Evolutionary conservation across 2,329 filamentous ascomycete genomes (phyloP).

Genomic region (Aaosphaeria pasadenensis): DNA sequence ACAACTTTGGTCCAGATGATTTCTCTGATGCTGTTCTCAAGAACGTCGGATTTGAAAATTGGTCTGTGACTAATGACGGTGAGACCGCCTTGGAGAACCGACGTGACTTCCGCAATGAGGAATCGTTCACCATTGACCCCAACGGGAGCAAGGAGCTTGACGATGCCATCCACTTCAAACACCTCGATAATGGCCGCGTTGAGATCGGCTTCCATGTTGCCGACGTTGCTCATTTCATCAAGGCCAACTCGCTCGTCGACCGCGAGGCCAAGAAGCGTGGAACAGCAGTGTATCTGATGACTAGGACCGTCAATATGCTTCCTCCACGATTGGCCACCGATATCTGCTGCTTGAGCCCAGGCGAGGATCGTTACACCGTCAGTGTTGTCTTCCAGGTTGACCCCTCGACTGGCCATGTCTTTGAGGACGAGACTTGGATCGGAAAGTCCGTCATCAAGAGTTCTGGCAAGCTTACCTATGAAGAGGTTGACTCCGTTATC

Average conservation of each 20-base stretch:
- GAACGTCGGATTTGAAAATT: conserved; percentile 88
- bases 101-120: conserved; percentile 86
- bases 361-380: conserved; percentile 85
- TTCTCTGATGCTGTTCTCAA: conserved; percentile 95
- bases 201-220: conserved; percentile 95
- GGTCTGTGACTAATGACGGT: conserved; percentile 81
- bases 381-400: conserved; percentile 93
- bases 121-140: conserved; percentile 88
- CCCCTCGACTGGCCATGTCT: conserved; percentile 70
- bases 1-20: conserved; percentile 97
- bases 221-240: conserved; percentile 95
- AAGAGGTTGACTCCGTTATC: conserved; percentile 81
- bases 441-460: conserved; percentile 94
- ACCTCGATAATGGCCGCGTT: conserved; percentile 76
- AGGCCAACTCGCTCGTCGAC: conserved; percentile 91
- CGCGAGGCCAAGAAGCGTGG: conserved; percentile 97
- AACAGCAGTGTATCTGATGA: conserved; percentile 91
- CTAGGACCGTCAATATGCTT: conserved; percentile 82
- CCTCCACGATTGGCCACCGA: conserved; percentile 82
- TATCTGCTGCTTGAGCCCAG: conserved; percentile 81
- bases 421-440: conserved; percentile 88
- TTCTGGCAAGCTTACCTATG: conserved; percentile 76
- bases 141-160: conserved; percentile 85
- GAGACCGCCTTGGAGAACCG: conserved; percentile 70
- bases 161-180: conserved; percentile 89